Percentiles rank a stretch among this genome's conserved stretches.
Conservation (phyloP, 331 rosid genomes). For the Rosa hybrid region DNA sequence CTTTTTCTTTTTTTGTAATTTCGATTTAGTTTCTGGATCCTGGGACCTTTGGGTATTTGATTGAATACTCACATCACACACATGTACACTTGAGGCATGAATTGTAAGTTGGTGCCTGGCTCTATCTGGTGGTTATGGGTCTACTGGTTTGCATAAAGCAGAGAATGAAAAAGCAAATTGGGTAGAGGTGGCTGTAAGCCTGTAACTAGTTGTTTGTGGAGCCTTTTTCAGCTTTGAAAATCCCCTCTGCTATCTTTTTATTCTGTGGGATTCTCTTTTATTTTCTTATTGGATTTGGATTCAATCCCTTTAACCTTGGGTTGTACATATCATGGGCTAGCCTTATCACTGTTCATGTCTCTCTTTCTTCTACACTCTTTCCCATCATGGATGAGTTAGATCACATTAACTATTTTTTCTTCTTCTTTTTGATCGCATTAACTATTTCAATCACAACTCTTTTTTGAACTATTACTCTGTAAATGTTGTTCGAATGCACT, state of each 20-base stretch:
- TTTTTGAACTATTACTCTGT: too few species aligned
- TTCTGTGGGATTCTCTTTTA: not conserved
- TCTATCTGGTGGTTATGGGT: conserved; percentile 51
- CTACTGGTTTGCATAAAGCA: conserved; percentile 53
- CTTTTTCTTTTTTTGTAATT: conserved; percentile 29
- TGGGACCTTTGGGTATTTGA: conserved; percentile 22
- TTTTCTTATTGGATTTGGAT: conserved; percentile 35
- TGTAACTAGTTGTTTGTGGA: conserved; percentile 44
- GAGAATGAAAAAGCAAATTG: conserved; percentile 45
- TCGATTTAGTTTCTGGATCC: conserved; percentile 22
- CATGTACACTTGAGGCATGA: not conserved
- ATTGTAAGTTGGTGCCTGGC: conserved; percentile 44
- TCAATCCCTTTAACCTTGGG: conserved; percentile 18
- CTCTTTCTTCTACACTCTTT: not conserved
- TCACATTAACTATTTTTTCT: too few species aligned
- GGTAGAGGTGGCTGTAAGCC: conserved; percentile 67
- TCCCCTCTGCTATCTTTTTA: conserved; percentile 5
- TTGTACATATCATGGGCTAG: not conserved
- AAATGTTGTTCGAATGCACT: too few species aligned
- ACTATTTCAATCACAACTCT: too few species aligned
- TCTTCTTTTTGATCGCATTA: too few species aligned
- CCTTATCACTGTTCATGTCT: not conserved
- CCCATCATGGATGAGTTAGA: too few species aligned
- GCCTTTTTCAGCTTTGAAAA: conserved; percentile 42
- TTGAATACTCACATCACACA: not conserved